These are phyloP conservation scores for Cercophora sp. DNA, from an alignment of 495 filamentous ascomycete genomes.

Conservation along the genomic window DNA sequence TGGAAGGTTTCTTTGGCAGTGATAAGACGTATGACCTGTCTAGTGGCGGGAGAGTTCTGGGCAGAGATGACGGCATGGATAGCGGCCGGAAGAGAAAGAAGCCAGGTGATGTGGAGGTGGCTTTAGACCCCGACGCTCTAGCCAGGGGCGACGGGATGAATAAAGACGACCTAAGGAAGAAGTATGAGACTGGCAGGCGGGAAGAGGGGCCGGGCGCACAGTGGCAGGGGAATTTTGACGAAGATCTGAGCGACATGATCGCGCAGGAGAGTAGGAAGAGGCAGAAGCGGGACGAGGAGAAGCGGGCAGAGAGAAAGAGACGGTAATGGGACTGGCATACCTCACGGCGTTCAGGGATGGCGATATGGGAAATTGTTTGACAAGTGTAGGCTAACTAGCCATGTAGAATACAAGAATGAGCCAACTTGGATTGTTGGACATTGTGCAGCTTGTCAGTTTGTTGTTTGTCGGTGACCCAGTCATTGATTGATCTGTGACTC, in stretches of 20 bases:
- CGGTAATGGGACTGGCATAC: no score
- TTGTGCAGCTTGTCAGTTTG: no score
- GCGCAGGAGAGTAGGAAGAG: constrained; percentile 87
- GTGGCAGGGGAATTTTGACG: constrained; percentile 67
- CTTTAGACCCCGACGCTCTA: constrained; percentile 77
- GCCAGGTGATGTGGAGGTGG: constrained; percentile 90
- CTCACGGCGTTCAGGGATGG: no score
- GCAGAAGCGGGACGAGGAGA: constrained; percentile 80
- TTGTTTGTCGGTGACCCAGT: no score
- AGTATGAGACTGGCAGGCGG: constrained; percentile 74
- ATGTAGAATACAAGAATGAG: no score
- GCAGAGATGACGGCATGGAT: constrained; percentile 65
- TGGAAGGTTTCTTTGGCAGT: constrained; percentile 92
- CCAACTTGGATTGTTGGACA: no score
- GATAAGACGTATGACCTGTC: constrained; percentile 86
- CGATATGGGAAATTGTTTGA: constrained; percentile 21
- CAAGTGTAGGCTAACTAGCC: no score
- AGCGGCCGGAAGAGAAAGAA: constrained; percentile 79
- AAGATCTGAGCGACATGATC: constrained; percentile 96
- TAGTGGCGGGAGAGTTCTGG: constrained; percentile 60
- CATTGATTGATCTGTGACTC: no score
- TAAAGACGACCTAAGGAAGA: constrained; percentile 51
- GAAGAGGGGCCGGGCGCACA: constrained; percentile 61
- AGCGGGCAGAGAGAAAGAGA: constrained; percentile 46
- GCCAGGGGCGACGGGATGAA: constrained; percentile 65